Evolutionary conservation across 2,329 filamentous ascomycete species (phyloP).

Genomic region (Blastomyces emzantsi): DNA sequence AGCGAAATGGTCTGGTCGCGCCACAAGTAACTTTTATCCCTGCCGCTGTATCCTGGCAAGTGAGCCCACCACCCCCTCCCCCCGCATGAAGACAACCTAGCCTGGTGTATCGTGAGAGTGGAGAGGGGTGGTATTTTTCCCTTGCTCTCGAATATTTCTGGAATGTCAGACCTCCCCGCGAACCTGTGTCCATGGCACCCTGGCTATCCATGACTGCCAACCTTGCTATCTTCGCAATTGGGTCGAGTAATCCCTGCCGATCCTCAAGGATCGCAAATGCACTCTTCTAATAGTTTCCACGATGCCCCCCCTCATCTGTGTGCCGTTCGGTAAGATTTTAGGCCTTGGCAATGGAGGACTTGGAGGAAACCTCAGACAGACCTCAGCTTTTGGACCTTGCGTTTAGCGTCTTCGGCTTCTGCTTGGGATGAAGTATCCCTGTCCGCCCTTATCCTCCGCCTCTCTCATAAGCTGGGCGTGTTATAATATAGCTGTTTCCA

Average conservation of each 20-base stretch:
- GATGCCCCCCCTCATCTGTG: neutral
- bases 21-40: conserved; percentile 2
- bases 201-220: neutral
- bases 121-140: conserved; percentile 1
- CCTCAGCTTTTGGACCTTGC: neutral
- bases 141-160: conserved; percentile 8
- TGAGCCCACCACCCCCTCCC: neutral
- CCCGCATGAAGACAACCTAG: neutral
- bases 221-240: neutral
- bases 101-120: neutral
- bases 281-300: neutral
- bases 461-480: neutral
- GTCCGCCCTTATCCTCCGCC: neutral
- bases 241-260: conserved; percentile 1
- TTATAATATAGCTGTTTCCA: conserved; percentile 4
- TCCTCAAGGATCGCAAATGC: neutral
- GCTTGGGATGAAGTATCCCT: neutral
- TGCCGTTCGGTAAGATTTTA: conserved; percentile 3
- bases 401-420: conserved; percentile 2
- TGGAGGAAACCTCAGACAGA: neutral
- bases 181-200: neutral
- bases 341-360: conserved; percentile 1
- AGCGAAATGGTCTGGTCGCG: neutral
- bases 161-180: neutral
- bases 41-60: neutral